Evolutionary conservation across 1,139 yeast species (phyloP), one percentile per base, ranked within the genome.

Genomic region (Zygotorulaspora mrakii): DNA sequence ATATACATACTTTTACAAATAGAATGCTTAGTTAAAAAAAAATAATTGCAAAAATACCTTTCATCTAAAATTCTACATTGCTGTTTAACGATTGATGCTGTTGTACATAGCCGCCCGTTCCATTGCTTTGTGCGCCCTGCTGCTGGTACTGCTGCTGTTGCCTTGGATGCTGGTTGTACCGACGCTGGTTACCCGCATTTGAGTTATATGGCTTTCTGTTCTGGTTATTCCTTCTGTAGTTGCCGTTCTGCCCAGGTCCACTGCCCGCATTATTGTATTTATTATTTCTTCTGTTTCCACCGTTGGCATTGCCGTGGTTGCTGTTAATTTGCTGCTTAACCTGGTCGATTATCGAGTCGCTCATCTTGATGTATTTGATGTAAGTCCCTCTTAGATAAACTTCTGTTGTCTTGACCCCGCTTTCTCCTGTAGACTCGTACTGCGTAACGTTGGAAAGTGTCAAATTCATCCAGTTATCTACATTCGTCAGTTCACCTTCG

Each of bases 391-490:
- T 78, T 35, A 94, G 76, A 57, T 88, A 91, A 43, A 84, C 74
- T 56, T 88, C 95, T 3, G 83, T 79, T 32, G 84, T 66, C 58
- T 82, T 80, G 43, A 74, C 66, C 17, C 46, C 54, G n/a, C 45
- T 36, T 16, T 33, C 45, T 4, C 43, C 42, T 13, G 42, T 35
- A n/a, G 34, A 37, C 23, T 48, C 52, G 31, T 42, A 48, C 59
- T 83, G 89, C 38, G 81, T 77, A 16, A 84, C 97, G 51, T 88
- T 81, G 31, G 72, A 72, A 42, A 94, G 71, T 1, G 95, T 86
- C 53, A 94, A 71, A 62, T 91, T 91, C 98, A 94, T 94, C 89
- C 95, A 87, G 28, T 87, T 81, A 62, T 94, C 98, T 55, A 95
- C 88, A 57, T 85, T 84, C 44, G 80, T 77, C 48, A 94, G 71